Evolutionary conservation across 2,329 filamentous ascomycete genomes (phyloP).

Genomic region (Talaromyces funiculosus): DNA sequence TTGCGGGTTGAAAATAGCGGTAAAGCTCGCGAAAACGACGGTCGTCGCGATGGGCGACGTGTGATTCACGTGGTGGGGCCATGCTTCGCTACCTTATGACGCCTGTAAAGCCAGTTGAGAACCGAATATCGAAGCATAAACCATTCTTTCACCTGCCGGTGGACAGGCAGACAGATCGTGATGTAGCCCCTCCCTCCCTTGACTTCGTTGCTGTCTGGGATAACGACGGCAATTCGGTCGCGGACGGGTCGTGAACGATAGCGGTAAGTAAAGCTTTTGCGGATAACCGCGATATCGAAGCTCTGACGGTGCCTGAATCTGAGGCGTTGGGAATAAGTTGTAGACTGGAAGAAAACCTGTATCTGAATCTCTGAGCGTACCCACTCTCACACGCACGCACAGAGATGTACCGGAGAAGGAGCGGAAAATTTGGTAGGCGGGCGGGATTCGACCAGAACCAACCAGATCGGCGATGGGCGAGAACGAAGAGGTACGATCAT

Average conservation of each 20-base stretch:
- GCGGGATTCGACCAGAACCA: conserved; percentile 5
- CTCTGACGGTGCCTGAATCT: neutral
- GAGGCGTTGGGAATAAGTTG: neutral
- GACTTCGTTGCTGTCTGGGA: neutral
- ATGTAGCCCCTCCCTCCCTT: neutral
- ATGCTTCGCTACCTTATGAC: neutral
- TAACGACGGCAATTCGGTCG: neutral
- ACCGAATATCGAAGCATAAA: neutral
- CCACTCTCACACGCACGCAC: neutral
- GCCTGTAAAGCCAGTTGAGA: neutral
- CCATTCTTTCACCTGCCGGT: conserved; percentile 5
- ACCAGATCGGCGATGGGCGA: neutral
- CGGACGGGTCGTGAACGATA: neutral
- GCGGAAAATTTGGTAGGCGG: neutral
- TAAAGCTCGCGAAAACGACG: conserved; percentile 36
- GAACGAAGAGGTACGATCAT: neutral
- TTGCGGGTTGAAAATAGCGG: conserved; percentile 34
- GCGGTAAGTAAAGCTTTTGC: neutral
- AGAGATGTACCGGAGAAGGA: neutral
- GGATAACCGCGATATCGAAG: neutral
- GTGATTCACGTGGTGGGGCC: conserved; percentile 2
- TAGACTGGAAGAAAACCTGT: neutral
- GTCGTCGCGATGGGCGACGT: conserved; percentile 23
- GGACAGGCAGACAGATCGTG: neutral
- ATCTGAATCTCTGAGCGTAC: neutral